Conservation (phyloP, 371 early-diverging fungal species). For the Mucor plumbeus region DNA sequence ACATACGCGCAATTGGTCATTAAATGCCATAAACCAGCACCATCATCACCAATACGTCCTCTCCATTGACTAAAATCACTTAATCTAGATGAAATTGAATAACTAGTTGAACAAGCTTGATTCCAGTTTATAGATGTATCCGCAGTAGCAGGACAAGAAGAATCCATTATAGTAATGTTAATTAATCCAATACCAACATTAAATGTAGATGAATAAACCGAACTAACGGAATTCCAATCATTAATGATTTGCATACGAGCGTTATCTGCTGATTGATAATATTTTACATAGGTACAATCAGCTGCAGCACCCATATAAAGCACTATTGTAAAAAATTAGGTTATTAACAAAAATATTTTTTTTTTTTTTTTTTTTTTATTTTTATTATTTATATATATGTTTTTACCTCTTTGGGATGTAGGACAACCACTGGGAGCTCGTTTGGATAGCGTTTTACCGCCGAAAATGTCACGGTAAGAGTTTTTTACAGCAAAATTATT, state of each 20-base stretch:
- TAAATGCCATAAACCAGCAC: constrained; percentile 94
- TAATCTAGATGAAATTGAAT: constrained; percentile 78
- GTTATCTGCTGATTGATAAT: constrained; percentile 58
- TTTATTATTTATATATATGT: neutral
- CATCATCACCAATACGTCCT: constrained; percentile 66
- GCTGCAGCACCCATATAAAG: constrained; percentile 60
- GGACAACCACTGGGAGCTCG: constrained; percentile 50
- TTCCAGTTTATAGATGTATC: constrained; percentile 71
- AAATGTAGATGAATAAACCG: constrained; percentile 86
- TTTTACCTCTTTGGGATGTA: constrained; percentile 45
- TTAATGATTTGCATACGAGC: constrained; percentile 78
- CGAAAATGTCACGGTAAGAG: neutral
- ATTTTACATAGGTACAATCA: constrained; percentile 77
- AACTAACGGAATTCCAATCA: constrained; percentile 79
- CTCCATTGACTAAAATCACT: constrained; percentile 93
- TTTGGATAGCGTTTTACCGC: constrained; percentile 32
- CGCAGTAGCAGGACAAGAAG: constrained; percentile 60
- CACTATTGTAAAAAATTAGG: constrained; percentile 7
- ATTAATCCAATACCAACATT: constrained; percentile 89
- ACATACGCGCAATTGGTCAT: constrained; percentile 85
- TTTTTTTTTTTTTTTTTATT: neutral
- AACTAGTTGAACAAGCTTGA: constrained; percentile 71
- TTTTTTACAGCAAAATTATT: constrained; percentile 8
- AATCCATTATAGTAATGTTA: constrained; percentile 75
- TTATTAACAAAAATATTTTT: neutral